Conservation (phyloP, 2,329 filamentous ascomycete genomes). For the Aspergillus ochraceus region DNA sequence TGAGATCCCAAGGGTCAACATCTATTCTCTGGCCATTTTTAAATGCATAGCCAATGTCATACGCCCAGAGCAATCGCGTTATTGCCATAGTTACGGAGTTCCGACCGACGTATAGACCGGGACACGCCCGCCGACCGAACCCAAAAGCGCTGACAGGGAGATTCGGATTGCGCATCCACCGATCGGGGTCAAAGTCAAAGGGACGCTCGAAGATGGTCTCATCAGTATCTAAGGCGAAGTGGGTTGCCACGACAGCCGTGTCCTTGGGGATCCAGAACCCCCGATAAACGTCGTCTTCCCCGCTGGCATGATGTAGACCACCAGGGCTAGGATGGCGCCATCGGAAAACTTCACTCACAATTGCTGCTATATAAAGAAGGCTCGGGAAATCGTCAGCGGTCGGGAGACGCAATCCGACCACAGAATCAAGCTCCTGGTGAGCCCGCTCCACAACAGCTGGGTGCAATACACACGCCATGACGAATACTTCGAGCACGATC, state of each 20-base stretch:
- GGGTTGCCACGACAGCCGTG: slow-evolving; percentile 45
- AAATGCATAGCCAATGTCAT: slow-evolving; percentile 24
- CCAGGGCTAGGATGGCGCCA: slow-evolving; percentile 44
- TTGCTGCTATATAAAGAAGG: slow-evolving; percentile 32
- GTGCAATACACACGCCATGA: slow-evolving; percentile 25
- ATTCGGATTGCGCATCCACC: slow-evolving; percentile 44
- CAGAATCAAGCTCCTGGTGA: slow-evolving; percentile 34
- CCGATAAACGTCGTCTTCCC: slow-evolving; percentile 47
- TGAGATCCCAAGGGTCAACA: neutral
- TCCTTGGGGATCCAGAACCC: slow-evolving; percentile 50
- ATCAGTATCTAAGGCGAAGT: slow-evolving; percentile 45
- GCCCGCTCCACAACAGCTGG: slow-evolving; percentile 41
- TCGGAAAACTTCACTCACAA: slow-evolving; percentile 32
- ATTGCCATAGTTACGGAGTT: slow-evolving; percentile 55
- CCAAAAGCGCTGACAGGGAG: slow-evolving; percentile 58
- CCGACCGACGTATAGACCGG: slow-evolving; percentile 29
- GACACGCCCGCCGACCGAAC: slow-evolving; percentile 55
- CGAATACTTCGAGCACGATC: slow-evolving; percentile 6
- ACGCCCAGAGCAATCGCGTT: slow-evolving; percentile 54
- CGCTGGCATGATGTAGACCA: slow-evolving; percentile 47
- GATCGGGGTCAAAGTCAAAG: slow-evolving; percentile 37
- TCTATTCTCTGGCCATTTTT: slow-evolving; percentile 26
- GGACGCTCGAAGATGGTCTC: slow-evolving; percentile 40
- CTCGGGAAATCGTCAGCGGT: slow-evolving; percentile 26
- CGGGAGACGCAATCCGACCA: slow-evolving; percentile 32